These are phyloP conservation scores for Auxenochlorella pyrenoidosa DNA, from an alignment of 139 green algal species.

Conservation along the genomic window DNA sequence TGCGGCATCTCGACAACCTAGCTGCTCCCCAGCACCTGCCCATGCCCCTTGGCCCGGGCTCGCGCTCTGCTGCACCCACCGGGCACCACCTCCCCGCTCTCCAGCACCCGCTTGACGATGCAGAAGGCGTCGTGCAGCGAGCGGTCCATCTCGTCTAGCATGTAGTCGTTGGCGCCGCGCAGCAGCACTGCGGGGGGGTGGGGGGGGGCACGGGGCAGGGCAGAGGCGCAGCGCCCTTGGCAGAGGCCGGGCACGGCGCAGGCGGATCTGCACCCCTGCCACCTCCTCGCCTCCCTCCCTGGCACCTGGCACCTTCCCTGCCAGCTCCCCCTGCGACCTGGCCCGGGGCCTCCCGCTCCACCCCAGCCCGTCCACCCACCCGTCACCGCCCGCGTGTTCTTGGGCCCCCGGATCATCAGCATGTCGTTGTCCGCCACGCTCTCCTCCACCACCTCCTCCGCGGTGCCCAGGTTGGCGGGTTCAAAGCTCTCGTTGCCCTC, in stretches of 20 bases:
- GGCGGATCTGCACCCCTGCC: too few relatives aligned
- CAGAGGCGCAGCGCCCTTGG: too few relatives aligned
- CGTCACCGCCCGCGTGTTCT: conserved; percentile 58
- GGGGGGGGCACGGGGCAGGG: neutral
- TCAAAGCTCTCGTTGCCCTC: conserved; percentile 98
- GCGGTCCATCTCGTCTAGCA: conserved; percentile 99
- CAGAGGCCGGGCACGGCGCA: too few relatives aligned
- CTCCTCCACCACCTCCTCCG: conserved; percentile 82
- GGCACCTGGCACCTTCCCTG: too few relatives aligned
- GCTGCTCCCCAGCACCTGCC: too few relatives aligned
- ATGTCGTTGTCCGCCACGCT: conserved; percentile 84
- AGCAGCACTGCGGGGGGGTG: conserved; percentile 76
- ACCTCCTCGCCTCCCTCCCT: too few relatives aligned
- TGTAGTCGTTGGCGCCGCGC: conserved; percentile 98
- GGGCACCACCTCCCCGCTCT: conserved; percentile 91
- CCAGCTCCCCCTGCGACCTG: too few relatives aligned
- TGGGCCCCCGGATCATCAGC: conserved; percentile 80
- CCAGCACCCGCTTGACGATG: conserved; percentile 97
- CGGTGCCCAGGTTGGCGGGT: conserved; percentile 68
- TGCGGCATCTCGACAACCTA: too few relatives aligned
- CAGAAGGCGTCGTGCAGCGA: conserved; percentile 98
- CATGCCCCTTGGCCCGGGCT: too few relatives aligned
- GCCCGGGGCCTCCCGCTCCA: too few relatives aligned
- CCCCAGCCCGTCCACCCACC: neutral
- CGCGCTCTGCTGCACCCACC: conserved; percentile 52